phyloP scores from a whole-genome alignment of 2,329 filamentous ascomycete species.

The Calonectria fujianensis region DNA sequence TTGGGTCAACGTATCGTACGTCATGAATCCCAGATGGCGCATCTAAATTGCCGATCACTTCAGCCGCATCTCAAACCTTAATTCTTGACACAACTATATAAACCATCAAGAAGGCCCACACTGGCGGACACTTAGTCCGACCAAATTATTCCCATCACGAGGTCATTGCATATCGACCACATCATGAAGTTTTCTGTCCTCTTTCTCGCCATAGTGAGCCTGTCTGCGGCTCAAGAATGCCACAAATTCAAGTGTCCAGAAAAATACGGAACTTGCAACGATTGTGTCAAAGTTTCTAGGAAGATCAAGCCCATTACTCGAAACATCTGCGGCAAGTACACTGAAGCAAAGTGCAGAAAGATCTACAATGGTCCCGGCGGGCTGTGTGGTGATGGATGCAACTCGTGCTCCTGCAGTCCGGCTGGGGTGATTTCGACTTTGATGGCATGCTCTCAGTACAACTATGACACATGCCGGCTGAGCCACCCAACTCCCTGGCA shows the following conservation, averaged over 20 bases:
- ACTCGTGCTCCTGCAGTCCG: neutral
- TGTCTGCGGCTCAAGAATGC: neutral
- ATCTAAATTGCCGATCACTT: neutral
- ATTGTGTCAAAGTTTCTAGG: neutral
- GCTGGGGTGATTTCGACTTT: neutral
- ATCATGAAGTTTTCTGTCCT: neutral
- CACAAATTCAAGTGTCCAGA: neutral
- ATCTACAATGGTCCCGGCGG: neutral
- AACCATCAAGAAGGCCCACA: neutral
- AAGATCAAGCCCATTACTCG: neutral
- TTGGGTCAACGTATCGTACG: neutral
- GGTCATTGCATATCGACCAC: neutral
- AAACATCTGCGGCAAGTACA: neutral
- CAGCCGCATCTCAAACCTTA: neutral
- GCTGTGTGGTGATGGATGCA: slow-evolving; percentile 13
- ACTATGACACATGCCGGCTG: neutral
- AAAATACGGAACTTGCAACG: slow-evolving; percentile 9
- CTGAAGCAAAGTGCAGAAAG: neutral
- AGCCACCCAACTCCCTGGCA: neutral
- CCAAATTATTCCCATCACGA: neutral
- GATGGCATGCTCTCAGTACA: neutral
- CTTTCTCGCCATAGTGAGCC: neutral
- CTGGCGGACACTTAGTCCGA: neutral
- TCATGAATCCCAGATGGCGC: neutral
- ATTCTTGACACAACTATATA: neutral